Conservation (phyloP, 805 yeast genomes). For the Metschnikowia continentalis region DNA sequence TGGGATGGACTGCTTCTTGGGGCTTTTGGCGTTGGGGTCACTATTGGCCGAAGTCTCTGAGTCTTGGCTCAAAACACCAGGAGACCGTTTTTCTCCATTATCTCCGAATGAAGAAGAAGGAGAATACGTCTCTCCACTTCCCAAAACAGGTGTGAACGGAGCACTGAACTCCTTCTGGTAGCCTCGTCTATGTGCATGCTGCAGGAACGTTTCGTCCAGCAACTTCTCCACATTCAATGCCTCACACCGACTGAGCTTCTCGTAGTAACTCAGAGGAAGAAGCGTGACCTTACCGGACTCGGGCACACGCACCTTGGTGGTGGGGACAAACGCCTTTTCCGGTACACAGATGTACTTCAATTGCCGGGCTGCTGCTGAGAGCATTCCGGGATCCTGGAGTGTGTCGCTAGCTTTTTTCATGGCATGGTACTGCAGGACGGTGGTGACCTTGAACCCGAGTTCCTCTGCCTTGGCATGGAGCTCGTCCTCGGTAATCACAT, state of each 20-base stretch:
- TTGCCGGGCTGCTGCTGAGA: conserved; percentile 40
- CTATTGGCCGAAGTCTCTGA: no score
- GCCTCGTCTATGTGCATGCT: conserved; percentile 49
- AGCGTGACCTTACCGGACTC: conserved; percentile 57
- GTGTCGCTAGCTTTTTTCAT: conserved; percentile 18
- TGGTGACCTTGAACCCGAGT: conserved; percentile 36
- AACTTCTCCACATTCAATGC: conserved; percentile 42
- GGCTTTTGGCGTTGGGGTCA: neutral
- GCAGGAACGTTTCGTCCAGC: conserved; percentile 41
- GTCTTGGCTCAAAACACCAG: no score
- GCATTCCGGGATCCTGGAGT: conserved; percentile 16
- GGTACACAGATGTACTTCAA: conserved; percentile 56
- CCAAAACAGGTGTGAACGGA: conserved; percentile 20
- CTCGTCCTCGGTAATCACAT: conserved; percentile 19
- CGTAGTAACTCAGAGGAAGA: conserved; percentile 61
- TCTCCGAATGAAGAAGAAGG: conserved; percentile 17
- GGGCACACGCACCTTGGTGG: conserved; percentile 53
- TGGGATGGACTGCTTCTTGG: neutral
- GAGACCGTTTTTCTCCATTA: neutral
- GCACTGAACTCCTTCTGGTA: conserved; percentile 26
- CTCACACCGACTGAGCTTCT: conserved; percentile 48
- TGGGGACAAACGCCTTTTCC: conserved; percentile 54
- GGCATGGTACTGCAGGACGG: conserved; percentile 26
- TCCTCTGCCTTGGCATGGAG: conserved; percentile 34
- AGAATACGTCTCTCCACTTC: conserved; percentile 8